phyloP scores from a whole-genome alignment of 768 basidiomycete genomes.

The Podaxis rugospora region DNA sequence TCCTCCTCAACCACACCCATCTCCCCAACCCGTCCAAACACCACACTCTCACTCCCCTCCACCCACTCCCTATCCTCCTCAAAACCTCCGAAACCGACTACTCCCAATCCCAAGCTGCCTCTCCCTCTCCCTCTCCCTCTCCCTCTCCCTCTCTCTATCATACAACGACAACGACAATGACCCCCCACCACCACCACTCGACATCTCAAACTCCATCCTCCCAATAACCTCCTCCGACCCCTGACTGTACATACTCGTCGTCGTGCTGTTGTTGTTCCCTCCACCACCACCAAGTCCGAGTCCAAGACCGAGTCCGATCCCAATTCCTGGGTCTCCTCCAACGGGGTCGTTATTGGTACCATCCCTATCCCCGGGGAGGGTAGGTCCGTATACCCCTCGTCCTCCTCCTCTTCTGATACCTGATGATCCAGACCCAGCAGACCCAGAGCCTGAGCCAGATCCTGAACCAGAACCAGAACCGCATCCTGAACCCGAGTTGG shows the following conservation, averaged over 20 bases:
- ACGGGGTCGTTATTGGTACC: neutral
- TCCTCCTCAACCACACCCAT: neutral
- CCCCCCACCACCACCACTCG: neutral
- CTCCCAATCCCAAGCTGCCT: conserved; percentile 9
- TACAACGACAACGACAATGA: neutral
- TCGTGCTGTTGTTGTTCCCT: neutral
- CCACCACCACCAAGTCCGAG: neutral
- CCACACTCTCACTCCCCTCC: neutral
- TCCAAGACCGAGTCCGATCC: neutral
- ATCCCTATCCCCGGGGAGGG: neutral
- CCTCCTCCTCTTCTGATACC: neutral
- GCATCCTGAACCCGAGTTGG: neutral
- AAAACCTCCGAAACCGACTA: conserved; percentile 12
- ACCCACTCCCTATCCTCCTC: neutral
- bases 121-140: neutral
- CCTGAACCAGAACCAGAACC: neutral
- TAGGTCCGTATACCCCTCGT: neutral
- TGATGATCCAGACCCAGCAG: neutral
- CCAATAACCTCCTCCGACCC: conserved; percentile 55
- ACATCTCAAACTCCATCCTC: conserved; percentile 34
- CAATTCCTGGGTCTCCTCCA: neutral
- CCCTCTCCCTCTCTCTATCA: conserved; percentile 2
- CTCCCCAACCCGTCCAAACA: neutral
- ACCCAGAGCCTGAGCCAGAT: neutral
- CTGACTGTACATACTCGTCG: conserved; percentile 22